Conservation (phyloP, 2,329 filamentous ascomycete genomes). For the Phaeosphaeriaceae sp. region DNA sequence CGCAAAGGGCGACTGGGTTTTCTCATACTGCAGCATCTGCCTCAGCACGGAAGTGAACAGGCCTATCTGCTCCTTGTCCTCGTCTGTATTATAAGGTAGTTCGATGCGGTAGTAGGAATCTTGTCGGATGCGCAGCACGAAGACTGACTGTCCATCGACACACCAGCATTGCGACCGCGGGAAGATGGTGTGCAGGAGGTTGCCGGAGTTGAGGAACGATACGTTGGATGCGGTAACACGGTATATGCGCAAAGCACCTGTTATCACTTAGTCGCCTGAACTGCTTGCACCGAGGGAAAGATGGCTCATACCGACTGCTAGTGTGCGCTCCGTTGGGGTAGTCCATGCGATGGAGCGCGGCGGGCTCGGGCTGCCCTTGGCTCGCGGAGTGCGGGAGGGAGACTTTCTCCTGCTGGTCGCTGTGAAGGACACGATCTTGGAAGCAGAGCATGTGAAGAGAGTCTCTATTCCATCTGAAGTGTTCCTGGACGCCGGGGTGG, state of each 20-base stretch:
- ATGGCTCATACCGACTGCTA: constrained; percentile 72
- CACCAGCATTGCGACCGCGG: constrained; percentile 94
- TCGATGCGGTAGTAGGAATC: constrained; percentile 93
- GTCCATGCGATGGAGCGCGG: constrained; percentile 75
- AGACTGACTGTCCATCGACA: constrained; percentile 82
- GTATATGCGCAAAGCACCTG: constrained; percentile 82
- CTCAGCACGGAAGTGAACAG: constrained; percentile 74
- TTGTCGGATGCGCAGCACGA: constrained; percentile 84
- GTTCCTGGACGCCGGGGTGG: constrained; percentile 45
- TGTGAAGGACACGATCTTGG: constrained; percentile 74
- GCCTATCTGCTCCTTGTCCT: constrained; percentile 70
- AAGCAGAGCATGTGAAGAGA: constrained; percentile 76
- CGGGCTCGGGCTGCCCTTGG: constrained; percentile 58
- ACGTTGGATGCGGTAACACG: constrained; percentile 80
- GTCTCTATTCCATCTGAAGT: constrained; percentile 66
- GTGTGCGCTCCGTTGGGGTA: constrained; percentile 79
- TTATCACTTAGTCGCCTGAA: constrained; percentile 11
- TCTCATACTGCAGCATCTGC: constrained; percentile 83
- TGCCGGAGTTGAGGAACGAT: constrained; percentile 86
- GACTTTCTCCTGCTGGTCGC: constrained; percentile 47
- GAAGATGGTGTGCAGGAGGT: constrained; percentile 83
- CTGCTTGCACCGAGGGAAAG: neutral
- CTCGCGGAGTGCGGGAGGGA: constrained; percentile 32
- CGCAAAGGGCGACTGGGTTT: constrained; percentile 85
- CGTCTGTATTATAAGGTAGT: constrained; percentile 70